phyloP scores from a whole-genome alignment of 805 yeast genomes.

The Metschnikowia gelsemii region DNA sequence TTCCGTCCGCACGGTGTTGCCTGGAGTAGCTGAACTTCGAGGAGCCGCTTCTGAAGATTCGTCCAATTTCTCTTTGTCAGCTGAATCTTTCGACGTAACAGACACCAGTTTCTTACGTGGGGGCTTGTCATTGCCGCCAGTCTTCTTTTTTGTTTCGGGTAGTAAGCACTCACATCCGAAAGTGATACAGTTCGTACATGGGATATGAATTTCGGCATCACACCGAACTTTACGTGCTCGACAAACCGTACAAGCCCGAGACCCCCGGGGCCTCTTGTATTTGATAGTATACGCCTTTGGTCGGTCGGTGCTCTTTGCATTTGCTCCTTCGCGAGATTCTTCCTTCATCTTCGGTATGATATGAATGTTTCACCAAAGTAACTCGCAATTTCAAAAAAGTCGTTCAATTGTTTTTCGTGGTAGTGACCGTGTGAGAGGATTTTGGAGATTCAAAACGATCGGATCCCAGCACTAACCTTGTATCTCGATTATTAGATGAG shows the following conservation, averaged over 20 bases:
- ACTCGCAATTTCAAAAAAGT: too few species aligned
- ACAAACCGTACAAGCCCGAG: conserved; percentile 76
- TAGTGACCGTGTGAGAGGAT: too few species aligned
- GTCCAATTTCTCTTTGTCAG: neutral
- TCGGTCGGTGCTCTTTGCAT: neutral
- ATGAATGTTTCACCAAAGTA: neutral
- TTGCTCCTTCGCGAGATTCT: neutral
- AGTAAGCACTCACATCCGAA: conserved; percentile 70
- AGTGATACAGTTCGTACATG: conserved; percentile 64
- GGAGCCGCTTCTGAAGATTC: neutral
- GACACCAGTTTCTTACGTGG: conserved; percentile 12
- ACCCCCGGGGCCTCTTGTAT: conserved; percentile 57
- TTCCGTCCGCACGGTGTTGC: neutral
- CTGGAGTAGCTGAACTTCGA: neutral
- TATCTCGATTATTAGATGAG: too few species aligned
- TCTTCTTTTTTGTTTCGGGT: conserved; percentile 57
- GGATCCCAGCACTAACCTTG: too few species aligned
- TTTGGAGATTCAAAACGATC: too few species aligned
- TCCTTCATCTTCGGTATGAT: neutral
- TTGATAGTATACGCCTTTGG: conserved; percentile 42
- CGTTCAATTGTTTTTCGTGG: too few species aligned
- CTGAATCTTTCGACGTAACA: neutral
- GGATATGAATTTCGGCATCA: conserved; percentile 57
- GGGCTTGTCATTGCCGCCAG: conserved; percentile 19
- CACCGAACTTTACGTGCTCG: conserved; percentile 79